Evolutionary conservation across 805 yeast species (phyloP), one percentile per base, ranked within the genome.

Genomic region (Candida sakaeoensis): DNA sequence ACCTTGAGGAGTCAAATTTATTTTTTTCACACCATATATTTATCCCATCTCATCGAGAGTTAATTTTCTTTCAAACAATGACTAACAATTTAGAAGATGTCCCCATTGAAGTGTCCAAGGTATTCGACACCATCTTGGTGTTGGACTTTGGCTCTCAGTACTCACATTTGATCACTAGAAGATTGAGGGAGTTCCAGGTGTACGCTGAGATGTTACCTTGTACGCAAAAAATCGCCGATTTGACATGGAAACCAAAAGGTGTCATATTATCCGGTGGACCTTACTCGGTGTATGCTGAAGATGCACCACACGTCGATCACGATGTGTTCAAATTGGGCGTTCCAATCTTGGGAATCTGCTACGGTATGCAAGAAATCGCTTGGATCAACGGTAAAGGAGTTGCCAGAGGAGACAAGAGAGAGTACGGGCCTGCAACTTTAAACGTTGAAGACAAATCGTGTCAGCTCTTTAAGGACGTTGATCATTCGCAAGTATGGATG

Each of bases 151-250:
- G 99, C 47, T 93, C 99, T 46, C 99, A 93, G 72, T 93, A 93
- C 72, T 87, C 96, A 43, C 99, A 93, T 60, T 71, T 93, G 62
- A 89, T 93, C 63, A 90, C 97, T 46, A 85, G 99, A 70, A 86
- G 99, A 70, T 77, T 93, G 54, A 87, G 99, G 76, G 99, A 93
- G 67, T 86, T 90, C 75, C 89, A 93, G 65, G 91, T 93, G 51
- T 93, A 93, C 66, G 98, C 99, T 51, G 99, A 93, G 72, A 93
- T 93, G 99, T 78, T 93, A 49, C 99, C 99, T 52, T 93, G 99
- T 71, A 93, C 99, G 40, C 99, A 95, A 70, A 93, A 93, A 74
- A 91, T 93, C 60, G 62, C 83, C 40, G 97, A 91, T 52, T 77
- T 93, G 54, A 67, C 81, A 44, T 93, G 96, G 95, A 90, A 80